phyloP scores from a whole-genome alignment of 371 early-diverging fungal genomes.

The Mortierella sp. region DNA sequence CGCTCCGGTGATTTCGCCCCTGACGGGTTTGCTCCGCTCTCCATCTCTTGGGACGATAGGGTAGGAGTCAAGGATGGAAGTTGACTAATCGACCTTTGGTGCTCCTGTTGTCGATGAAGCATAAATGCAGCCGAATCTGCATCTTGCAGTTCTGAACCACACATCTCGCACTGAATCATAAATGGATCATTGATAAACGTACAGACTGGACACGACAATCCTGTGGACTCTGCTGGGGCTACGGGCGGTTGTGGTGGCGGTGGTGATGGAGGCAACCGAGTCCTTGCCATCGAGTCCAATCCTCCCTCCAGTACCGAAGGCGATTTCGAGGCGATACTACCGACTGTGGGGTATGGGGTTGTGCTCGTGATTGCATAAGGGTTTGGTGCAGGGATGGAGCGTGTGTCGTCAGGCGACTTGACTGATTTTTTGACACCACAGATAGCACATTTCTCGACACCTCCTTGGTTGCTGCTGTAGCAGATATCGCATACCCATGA shows the following conservation, averaged over 20 bases:
- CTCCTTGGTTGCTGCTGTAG: conserved; percentile 66
- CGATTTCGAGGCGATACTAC: too few species aligned
- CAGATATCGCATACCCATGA: conserved; percentile 86
- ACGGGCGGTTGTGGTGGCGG: neutral
- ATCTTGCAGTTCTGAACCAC: conserved; percentile 66
- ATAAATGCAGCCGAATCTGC: conserved; percentile 33
- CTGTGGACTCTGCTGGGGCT: conserved; percentile 9
- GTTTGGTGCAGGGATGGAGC: conserved; percentile 10
- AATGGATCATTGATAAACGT: conserved; percentile 89
- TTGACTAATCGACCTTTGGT: conserved; percentile 41
- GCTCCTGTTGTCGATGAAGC: conserved; percentile 47
- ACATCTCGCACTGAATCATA: conserved; percentile 84
- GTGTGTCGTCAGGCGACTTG: conserved; percentile 7
- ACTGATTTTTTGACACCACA: conserved; percentile 75
- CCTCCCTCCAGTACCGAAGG: neutral
- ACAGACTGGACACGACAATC: conserved; percentile 71
- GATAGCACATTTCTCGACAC: conserved; percentile 66
- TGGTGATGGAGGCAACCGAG: conserved; percentile 1
- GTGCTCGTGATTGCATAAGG: too few species aligned
- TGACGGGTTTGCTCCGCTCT: neutral
- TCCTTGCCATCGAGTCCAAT: conserved; percentile 1
- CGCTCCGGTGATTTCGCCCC: conserved; percentile 8
- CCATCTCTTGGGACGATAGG: neutral
- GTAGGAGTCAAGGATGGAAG: conserved; percentile 15
- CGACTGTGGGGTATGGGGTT: neutral